Evolutionary conservation across 2,329 filamentous ascomycete genomes (phyloP), one percentile per base, ranked within the genome.

Genomic region (Arachnopeziza araneosa): DNA sequence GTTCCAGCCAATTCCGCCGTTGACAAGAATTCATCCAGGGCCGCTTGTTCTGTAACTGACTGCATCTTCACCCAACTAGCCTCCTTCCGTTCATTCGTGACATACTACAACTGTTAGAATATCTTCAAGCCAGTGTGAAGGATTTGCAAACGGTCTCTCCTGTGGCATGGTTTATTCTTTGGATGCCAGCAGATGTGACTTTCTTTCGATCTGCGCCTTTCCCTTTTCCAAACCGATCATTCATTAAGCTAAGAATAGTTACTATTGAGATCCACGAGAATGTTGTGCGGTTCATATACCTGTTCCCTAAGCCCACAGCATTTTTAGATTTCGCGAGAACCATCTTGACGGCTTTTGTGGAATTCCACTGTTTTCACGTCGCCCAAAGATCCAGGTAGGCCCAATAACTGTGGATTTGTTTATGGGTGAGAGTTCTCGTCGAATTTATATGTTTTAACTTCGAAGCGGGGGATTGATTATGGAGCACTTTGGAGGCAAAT

Each of bases 11-110:
- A 80, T 77, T 98, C 93, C 64, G 95, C 96, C 1, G 95, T 99
- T 60, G 89, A 90, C 65, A 99, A 80, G 75, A 99, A 99, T 75
- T 99, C 95, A 75, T 99, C 95, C 63, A 99, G 85, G 52, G 93
- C 93, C 67, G 89, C 93, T 77, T 99, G 95, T 79, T 99, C 91
- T 5, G 95, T 99, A 68, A 99, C 90, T 74, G 91, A 96, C 79
- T 93, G 91, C 95, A 99, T 98, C 81, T 98, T 99, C 72, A 98
- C 91, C 92, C 93, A 99, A 68, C 91, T 83, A 44, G 93, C 95
- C 78, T 98, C 93, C 73, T 96, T 87, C 68, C 86, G 87, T 66
- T 90, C 88, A 74, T 96, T 97, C 54, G 91, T 95, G 69, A 98
- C 86, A 75, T 99, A 99, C 80, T 89, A 64, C 17, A 44, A 14